These are phyloP conservation scores for Primulina huaijiensis DNA, from an alignment of 257 asterid genomes.

Conservation along the genomic window DNA sequence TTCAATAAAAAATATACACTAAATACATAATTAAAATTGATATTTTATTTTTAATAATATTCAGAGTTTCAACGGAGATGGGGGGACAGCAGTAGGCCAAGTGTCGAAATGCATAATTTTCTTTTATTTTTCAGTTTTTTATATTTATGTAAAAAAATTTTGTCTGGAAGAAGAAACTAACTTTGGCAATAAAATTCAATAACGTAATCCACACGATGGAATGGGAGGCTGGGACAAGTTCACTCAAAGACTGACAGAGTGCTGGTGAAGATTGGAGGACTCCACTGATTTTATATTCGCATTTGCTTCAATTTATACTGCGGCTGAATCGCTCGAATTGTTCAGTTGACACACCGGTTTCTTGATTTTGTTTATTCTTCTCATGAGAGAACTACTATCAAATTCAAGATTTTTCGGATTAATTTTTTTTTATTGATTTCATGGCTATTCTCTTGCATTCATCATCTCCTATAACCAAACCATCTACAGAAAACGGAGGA, in stretches of 20 bases:
- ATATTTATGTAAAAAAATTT: no score
- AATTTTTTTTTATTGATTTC: background rate
- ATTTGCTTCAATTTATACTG: background rate
- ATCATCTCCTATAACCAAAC: constrained; percentile 46
- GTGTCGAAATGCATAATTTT: background rate
- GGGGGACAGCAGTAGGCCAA: background rate
- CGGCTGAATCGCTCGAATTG: background rate
- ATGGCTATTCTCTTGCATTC: constrained; percentile 67
- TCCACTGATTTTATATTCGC: background rate
- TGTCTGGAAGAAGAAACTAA: background rate
- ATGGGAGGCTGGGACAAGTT: background rate
- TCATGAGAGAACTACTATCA: background rate
- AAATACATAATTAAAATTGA: no score
- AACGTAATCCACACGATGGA: background rate
- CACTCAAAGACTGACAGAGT: background rate
- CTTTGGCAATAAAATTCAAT: background rate
- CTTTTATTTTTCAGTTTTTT: background rate
- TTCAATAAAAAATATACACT: no score
- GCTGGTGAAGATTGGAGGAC: background rate
- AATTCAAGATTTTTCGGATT: background rate
- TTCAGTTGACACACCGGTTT: background rate
- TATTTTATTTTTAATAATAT: no score
- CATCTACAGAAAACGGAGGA: constrained; percentile 44
- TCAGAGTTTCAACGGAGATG: background rate
- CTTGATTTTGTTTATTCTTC: constrained; percentile 15